These are phyloP conservation scores for Zizania palustris DNA, from an alignment of 202 grass and related monocot genomes.

Conservation along the genomic window DNA sequence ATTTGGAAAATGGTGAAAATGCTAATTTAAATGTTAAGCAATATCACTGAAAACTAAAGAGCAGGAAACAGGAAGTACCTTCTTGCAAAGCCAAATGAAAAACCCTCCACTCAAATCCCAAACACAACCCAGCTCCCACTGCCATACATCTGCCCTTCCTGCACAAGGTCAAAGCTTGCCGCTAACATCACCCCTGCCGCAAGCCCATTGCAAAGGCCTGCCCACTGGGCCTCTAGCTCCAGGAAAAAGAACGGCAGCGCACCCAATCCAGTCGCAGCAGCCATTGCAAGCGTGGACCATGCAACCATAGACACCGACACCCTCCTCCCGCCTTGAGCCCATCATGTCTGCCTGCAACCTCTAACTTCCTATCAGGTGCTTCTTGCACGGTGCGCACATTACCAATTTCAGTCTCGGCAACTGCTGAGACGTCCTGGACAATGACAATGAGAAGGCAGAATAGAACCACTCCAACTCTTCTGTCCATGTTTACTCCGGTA, in stretches of 20 bases:
- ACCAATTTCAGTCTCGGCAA: constrained; percentile 63
- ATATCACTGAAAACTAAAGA: background rate
- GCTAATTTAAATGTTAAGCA: background rate
- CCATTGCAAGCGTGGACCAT: constrained; percentile 92
- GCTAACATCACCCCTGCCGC: constrained; percentile 90
- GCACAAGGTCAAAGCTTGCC: constrained; percentile 90
- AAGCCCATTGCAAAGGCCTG: constrained; percentile 83
- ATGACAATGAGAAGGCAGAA: constrained; percentile 52
- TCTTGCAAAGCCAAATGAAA: constrained; percentile 99
- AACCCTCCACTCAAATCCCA: constrained; percentile 78
- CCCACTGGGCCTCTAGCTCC: constrained; percentile 84
- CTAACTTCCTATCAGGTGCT: constrained; percentile 64
- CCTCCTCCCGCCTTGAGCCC: constrained; percentile 52
- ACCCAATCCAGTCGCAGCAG: constrained; percentile 76
- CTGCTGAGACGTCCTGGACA: constrained; percentile 18
- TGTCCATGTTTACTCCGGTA: constrained; percentile 52
- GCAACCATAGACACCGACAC: constrained; percentile 76
- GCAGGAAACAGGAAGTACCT: constrained; percentile 49
- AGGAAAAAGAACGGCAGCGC: constrained; percentile 91
- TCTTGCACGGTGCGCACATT: constrained; percentile 45
- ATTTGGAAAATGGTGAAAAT: background rate
- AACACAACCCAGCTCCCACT: constrained; percentile 89
- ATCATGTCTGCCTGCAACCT: constrained; percentile 48
- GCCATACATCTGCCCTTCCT: constrained; percentile 87
- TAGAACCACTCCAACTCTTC: constrained; percentile 37